Evolutionary conservation across 208 protist species (phyloP).

Genomic region (Leishmania martiniquensis): DNA sequence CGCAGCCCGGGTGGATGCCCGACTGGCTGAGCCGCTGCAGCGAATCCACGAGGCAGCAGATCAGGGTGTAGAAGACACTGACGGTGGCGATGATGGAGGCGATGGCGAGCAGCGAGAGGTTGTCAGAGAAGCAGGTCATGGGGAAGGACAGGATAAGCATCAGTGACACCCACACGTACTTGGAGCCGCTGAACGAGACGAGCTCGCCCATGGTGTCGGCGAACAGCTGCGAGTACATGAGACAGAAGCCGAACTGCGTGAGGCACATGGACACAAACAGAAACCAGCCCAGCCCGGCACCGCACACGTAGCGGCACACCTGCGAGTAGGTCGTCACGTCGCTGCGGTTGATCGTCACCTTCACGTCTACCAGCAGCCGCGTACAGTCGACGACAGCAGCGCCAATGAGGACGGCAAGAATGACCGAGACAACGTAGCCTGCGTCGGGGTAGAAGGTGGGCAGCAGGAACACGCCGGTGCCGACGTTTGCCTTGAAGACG

Average conservation of each 20-base stretch:
- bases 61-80: conserved; percentile 61
- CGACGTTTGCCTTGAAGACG: conserved; percentile 91
- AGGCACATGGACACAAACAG: conserved; percentile 69
- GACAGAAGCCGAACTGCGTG: conserved; percentile 88
- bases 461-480: conserved; percentile 80
- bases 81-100: conserved; percentile 65
- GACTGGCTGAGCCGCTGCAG: conserved; percentile 30
- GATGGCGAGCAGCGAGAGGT: conserved; percentile 59
- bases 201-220: conserved; percentile 58
- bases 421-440: conserved; percentile 56
- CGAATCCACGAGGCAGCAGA: conserved; percentile 44
- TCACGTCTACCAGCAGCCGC: conserved; percentile 56
- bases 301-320: conserved; percentile 66
- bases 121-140: conserved; percentile 66
- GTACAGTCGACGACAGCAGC: conserved; percentile 75
- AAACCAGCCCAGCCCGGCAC: conserved; percentile 53
- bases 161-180: conserved; percentile 60
- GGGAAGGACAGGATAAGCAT: conserved; percentile 59
- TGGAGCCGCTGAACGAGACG: conserved; percentile 32
- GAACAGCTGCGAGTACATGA: conserved; percentile 80
- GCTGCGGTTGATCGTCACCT: conserved; percentile 65
- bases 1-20: conserved; percentile 23
- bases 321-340: conserved; percentile 74
- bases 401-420: conserved; percentile 60
- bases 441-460: conserved; percentile 79